Percentiles rank a stretch among this genome's conserved stretches.
Evolutionary conservation across 2,329 filamentous ascomycete species (phyloP).

Genomic region (Fusarium scirpi): DNA sequence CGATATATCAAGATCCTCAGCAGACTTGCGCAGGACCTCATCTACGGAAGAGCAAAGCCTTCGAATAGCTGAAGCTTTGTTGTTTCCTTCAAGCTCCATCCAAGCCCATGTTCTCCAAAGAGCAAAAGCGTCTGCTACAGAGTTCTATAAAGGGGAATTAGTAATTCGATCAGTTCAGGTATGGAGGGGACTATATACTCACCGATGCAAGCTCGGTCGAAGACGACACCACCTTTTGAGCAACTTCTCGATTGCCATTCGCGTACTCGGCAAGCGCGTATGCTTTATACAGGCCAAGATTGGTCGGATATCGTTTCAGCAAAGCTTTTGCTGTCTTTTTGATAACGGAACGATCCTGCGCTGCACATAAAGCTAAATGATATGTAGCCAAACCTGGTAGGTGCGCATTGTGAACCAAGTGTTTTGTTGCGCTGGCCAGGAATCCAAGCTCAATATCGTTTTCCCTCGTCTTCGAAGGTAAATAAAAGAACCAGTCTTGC

Average conservation of each 20-base stretch:
- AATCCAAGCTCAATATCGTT: conserved; percentile 57
- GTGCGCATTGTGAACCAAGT: conserved; percentile 63
- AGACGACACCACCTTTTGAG: conserved; percentile 74
- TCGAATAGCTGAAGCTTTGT: conserved; percentile 51
- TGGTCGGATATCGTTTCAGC: conserved; percentile 75
- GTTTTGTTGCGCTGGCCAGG: conserved; percentile 66
- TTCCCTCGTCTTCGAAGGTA: conserved; percentile 47
- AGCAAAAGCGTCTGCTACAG: conserved; percentile 46
- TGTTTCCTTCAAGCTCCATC: conserved; percentile 66
- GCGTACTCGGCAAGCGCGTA: conserved; percentile 79
- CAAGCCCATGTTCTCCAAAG: conserved; percentile 75
- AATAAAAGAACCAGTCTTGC: conserved; percentile 59
- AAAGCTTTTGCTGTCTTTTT: conserved; percentile 79
- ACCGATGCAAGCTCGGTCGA: conserved; percentile 62
- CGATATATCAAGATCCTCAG: conserved; percentile 38
- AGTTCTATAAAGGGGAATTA: conserved; percentile 32
- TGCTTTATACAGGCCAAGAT: conserved; percentile 78
- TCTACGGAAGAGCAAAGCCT: conserved; percentile 58
- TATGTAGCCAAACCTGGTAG: conserved; percentile 70
- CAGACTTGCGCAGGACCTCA: conserved; percentile 35
- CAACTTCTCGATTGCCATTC: conserved; percentile 67
- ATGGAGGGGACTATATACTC: conserved; percentile 18
- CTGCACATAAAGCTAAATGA: conserved; percentile 74
- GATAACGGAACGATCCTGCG: conserved; percentile 64
- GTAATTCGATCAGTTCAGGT: neutral